Evolutionary conservation across 2,329 filamentous ascomycete genomes (phyloP), one percentile per base, ranked within the genome.

Genomic region (Cryoendolithus antarcticus): DNA sequence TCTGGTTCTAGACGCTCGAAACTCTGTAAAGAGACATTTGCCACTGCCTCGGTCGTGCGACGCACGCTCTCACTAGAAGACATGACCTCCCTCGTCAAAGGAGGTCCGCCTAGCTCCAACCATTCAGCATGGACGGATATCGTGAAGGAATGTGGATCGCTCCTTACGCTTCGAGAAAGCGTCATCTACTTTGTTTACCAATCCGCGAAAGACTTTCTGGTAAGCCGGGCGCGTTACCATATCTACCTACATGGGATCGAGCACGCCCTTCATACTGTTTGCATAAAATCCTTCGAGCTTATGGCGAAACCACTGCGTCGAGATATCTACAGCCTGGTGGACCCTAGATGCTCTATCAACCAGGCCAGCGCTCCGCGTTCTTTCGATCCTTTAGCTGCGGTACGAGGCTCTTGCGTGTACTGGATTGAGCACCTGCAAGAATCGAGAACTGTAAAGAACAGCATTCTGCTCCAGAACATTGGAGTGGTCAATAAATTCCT

Each of bases 121-220:
- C 33, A 10, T 35, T 19, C 21, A 35, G 33, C 33, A 27, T 10
- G 33, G 35, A 24, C 13, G 31, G 40, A 59, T 4, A 46, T 64
- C 6, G 48, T 68, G 8, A 28, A 42, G 2, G 10, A 40, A 3
- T 69, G 61, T 42, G 59, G 62, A 11, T 69, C 61, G 5, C 64
- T 68, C 37, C 46, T 69, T 0, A 62, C 53, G 1, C 9, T 62
- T 28, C 50, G 48, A 30, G 36, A 60, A 1, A 41, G 30, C 1
- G 43, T 24, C 1, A 33, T 67, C 5, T 58, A 51, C 33, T 58
- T 65, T 43, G 53, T 68, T 1, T 63, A 69, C 42, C 58, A 64
- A 40, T 67, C 64, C 3, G 66, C 62, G 0, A 65, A 66, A 43
- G 64, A 69, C 11, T 65, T 54, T 44, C 40, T 70, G 12, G 27